Percentiles rank a stretch among this genome's conserved stretches.
phyloP scores from a whole-genome alignment of 176 grass and related monocot species.

The Carex parvula region DNA sequence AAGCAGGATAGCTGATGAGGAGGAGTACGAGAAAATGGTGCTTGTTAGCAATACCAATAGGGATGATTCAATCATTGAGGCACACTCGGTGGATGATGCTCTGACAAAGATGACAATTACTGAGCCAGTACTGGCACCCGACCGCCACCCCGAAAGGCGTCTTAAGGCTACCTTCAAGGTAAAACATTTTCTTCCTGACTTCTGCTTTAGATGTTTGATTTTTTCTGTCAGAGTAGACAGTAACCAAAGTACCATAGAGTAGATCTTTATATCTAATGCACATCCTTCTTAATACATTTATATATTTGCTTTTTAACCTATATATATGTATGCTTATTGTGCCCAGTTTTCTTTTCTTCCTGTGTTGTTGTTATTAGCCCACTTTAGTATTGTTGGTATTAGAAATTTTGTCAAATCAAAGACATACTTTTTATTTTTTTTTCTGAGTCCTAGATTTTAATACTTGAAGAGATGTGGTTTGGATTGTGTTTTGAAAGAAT shows the following conservation, averaged over 20 bases:
- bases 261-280: neutral
- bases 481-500: neutral
- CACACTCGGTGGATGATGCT: slow-evolving; percentile 69
- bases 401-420: neutral
- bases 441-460: neutral
- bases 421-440: neutral
- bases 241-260: too few species aligned
- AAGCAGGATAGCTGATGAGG: slow-evolving; percentile 64
- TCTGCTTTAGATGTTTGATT: neutral
- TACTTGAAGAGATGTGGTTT: neutral
- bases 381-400: neutral
- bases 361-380: neutral
- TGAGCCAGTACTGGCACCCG: slow-evolving; percentile 42
- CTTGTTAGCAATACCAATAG: slow-evolving; percentile 89
- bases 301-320: neutral
- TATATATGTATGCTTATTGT: neutral
- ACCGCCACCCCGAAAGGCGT: slow-evolving; percentile 83
- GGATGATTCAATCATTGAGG: slow-evolving; percentile 92
- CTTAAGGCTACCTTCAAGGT: slow-evolving; percentile 95
- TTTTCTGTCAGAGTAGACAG: neutral
- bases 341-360: neutral
- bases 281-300: neutral
- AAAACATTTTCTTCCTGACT: neutral
- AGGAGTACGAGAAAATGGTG: slow-evolving; percentile 84
- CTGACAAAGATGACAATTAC: slow-evolving; percentile 56